phyloP scores from a whole-genome alignment of 257 asterid genomes.

The Vinca minor region DNA sequence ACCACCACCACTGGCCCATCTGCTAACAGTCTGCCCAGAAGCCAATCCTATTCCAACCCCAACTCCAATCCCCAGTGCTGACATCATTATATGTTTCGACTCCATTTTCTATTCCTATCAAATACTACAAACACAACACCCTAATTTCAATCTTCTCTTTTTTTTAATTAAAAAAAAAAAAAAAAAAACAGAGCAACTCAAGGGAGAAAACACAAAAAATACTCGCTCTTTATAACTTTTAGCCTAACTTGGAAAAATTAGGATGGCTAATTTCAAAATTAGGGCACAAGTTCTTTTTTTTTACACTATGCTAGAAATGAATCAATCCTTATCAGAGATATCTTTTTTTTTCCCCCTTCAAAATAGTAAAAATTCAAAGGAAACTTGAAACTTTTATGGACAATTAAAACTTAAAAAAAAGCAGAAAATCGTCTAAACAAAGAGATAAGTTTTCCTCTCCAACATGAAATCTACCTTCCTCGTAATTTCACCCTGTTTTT shows the following conservation, averaged over 20 bases:
- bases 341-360: neutral
- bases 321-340: neutral
- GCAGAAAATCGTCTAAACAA: neutral
- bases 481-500: no score
- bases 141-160: neutral
- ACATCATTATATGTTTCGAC: slow-evolving; percentile 58
- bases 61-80: slow-evolving; percentile 69
- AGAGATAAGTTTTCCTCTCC: neutral
- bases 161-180: neutral
- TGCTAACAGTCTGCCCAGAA: slow-evolving; percentile 46
- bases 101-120: slow-evolving; percentile 34
- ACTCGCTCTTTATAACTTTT: neutral
- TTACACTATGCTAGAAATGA: neutral
- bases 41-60: slow-evolving; percentile 79
- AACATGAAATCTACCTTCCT: no score
- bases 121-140: no score
- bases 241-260: neutral
- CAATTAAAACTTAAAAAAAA: neutral
- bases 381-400: neutral
- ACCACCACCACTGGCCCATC: slow-evolving; percentile 34
- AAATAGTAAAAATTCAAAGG: neutral
- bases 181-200: neutral
- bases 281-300: neutral
- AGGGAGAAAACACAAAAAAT: neutral
- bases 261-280: neutral